Percentiles rank a stretch among this genome's conserved stretches.
These are phyloP conservation scores for Benincasa hispida DNA, from an alignment of 306 rosid species.

Conservation along the genomic window DNA sequence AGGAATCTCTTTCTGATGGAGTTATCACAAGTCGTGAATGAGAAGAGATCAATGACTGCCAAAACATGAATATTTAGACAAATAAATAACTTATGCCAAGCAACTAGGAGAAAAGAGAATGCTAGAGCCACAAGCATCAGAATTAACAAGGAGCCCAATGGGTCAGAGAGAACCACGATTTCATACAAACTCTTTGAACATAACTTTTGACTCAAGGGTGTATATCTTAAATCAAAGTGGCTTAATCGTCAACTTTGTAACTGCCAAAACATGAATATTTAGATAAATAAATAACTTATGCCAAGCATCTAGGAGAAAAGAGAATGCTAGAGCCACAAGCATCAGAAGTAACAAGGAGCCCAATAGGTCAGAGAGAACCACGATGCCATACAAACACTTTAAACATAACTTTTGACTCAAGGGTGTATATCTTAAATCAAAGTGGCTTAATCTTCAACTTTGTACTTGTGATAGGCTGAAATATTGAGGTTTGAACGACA, in stretches of 20 bases:
- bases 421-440: background rate
- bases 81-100: background rate
- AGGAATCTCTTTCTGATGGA: conserved; percentile 53
- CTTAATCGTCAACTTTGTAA: too few relatives aligned
- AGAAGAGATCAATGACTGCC: conserved; percentile 86
- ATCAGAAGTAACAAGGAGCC: background rate
- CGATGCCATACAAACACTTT: background rate
- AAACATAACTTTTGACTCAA: background rate
- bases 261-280: conserved; percentile 29
- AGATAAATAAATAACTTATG: background rate
- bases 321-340: background rate
- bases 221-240: too few relatives aligned
- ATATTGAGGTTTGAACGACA: background rate
- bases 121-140: background rate
- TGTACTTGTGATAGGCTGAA: background rate
- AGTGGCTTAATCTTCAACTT: background rate
- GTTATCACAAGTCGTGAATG: conserved; percentile 80
- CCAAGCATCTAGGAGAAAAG: background rate
- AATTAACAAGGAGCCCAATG: background rate
- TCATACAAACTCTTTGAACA: too few relatives aligned
- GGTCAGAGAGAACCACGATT: too few relatives aligned
- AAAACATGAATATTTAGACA: background rate
- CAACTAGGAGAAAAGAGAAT: background rate
- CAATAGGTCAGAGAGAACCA: background rate
- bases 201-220: too few relatives aligned